Evolutionary conservation across 176 grass and related monocot genomes (phyloP).

Genomic region (Typha latifolia): DNA sequence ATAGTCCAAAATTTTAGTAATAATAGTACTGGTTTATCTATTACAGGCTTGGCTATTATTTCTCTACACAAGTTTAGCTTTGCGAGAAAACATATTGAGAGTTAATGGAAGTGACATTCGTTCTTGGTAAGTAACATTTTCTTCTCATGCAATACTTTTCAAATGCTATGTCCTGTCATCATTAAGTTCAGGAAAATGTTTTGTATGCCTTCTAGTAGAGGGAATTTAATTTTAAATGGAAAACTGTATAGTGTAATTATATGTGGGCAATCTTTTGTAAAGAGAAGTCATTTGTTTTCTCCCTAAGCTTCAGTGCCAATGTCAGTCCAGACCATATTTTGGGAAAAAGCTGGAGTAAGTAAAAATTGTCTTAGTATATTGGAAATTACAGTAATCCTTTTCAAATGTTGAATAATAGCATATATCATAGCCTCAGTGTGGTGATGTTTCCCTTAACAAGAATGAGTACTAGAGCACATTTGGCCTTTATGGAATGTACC

Average conservation of each 20-base stretch:
- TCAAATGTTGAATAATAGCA: too few relatives aligned
- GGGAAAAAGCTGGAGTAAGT: neutral
- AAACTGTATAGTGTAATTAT: neutral
- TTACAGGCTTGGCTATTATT: constrained; percentile 76
- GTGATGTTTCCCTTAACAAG: too few relatives aligned
- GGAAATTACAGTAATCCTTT: too few relatives aligned
- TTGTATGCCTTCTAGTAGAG: too few relatives aligned
- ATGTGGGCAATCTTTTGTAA: neutral
- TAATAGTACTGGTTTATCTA: constrained; percentile 20
- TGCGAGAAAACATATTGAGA: constrained; percentile 78
- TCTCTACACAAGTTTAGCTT: constrained; percentile 78
- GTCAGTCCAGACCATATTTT: neutral
- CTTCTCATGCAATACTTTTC: neutral
- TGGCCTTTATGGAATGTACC: too few relatives aligned
- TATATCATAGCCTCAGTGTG: too few relatives aligned
- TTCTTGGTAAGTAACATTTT: constrained; percentile 45
- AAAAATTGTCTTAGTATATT: neutral
- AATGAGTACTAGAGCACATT: too few relatives aligned
- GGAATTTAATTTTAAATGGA: neutral
- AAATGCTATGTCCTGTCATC: neutral
- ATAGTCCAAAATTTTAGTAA: constrained; percentile 1
- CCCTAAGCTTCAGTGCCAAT: neutral
- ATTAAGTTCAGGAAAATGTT: neutral
- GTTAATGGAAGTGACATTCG: constrained; percentile 88
- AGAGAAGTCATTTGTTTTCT: neutral